phyloP scores from a whole-genome alignment of 805 yeast genomes.

The Pichia ethanolica region DNA sequence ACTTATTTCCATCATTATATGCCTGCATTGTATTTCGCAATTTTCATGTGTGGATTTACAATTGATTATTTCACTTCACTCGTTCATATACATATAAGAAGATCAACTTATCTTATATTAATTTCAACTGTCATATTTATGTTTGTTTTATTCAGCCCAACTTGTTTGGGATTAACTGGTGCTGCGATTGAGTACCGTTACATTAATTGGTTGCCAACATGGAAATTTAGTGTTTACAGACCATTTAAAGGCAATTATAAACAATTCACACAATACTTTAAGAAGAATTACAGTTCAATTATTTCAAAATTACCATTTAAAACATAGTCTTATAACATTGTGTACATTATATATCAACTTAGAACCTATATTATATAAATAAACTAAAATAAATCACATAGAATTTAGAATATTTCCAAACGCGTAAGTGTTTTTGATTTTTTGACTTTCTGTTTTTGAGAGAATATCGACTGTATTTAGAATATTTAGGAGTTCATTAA shows the following conservation, averaged over 20 bases:
- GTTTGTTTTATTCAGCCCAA: slow-evolving; percentile 55
- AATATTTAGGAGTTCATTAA: no score
- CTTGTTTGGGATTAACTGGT: slow-evolving; percentile 62
- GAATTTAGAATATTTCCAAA: no score
- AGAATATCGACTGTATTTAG: no score
- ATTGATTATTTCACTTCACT: slow-evolving; percentile 37
- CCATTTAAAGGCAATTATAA: neutral
- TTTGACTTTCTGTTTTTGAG: no score
- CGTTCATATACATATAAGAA: slow-evolving; percentile 24
- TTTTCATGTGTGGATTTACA: slow-evolving; percentile 47
- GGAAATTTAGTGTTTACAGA: slow-evolving; percentile 27
- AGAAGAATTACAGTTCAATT: neutral
- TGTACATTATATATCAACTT: no score
- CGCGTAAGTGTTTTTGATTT: no score
- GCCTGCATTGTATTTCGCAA: slow-evolving; percentile 76
- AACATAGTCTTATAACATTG: no score
- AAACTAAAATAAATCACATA: no score
- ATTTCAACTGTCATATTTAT: slow-evolving; percentile 39
- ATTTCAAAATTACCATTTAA: neutral
- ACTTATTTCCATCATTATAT: slow-evolving; percentile 81
- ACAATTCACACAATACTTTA: neutral
- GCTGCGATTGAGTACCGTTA: slow-evolving; percentile 32
- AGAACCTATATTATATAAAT: no score
- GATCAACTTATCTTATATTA: slow-evolving; percentile 31
- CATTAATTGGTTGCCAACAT: slow-evolving; percentile 41